Evolutionary conservation across 2,329 filamentous ascomycete species (phyloP), one percentile per base, ranked within the genome.

Genomic region (Fusarium heterosporum): DNA sequence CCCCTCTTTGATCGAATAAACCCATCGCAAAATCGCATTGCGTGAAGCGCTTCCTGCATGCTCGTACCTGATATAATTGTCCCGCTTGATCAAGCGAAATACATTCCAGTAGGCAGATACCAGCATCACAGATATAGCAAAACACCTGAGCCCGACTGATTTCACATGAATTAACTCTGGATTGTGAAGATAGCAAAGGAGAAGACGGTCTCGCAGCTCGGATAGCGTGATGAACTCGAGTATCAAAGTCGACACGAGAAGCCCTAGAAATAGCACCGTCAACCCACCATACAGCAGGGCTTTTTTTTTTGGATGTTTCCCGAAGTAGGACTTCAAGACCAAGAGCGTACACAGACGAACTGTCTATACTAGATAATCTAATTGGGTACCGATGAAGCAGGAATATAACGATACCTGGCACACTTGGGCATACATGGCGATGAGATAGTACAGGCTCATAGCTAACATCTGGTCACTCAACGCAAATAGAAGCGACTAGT

Each of bases 381-480:
- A 22, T 22, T 45, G 51, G 5, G 45, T 10, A 12, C 51, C 57
- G 38, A 58, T 50, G 8, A 29, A 41, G 19, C 67, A 68, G 25
- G 64, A 60, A 16, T 45, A 51, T 2, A 51, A 16, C 4, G 45
- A 67, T 28, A 64, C 34, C 8, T 42, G 22, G 11, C 45, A 67
- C 17, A 64, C 29, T 30, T 59, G 64, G 9, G 25, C 32, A 50
- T 67, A 68, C 45, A 64, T 68, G 30, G 64, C 54, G 45, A 64
- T 46, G 30, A 47, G 59, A 42, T 68, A 68, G 11, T 40, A 64
- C 9, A 67, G 39, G 22, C 58, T 48, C 30, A 53, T 28, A 8
- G 61, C 40, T n/a, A 68, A 34, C 34, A 55, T 64, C 39, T 67
- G 64, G 12, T 68, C 59, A n/a, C 64, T 68, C n/a, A 67, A 29